Conservation (phyloP, 1,284 basidiomycete species). For the Moniliella sp. region DNA sequence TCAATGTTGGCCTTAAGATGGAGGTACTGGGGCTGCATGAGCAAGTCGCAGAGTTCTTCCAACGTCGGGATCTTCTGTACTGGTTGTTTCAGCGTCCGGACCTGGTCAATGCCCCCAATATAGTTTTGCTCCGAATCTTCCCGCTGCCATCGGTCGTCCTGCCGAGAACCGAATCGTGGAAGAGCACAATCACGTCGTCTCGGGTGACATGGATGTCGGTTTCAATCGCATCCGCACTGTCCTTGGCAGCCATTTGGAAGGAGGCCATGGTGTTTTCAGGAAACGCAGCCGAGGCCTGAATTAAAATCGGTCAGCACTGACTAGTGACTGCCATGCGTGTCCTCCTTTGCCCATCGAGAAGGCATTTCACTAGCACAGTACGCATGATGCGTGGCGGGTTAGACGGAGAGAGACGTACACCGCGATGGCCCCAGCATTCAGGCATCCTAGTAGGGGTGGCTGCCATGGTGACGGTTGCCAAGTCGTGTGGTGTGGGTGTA, state of each 20-base stretch:
- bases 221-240: constrained; percentile 31
- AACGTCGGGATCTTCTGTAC: constrained; percentile 36
- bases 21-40: constrained; percentile 23
- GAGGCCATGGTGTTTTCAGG: constrained; percentile 31
- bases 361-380: too few species aligned
- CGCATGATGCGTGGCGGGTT: too few species aligned
- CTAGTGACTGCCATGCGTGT: too few species aligned
- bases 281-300: constrained; percentile 29
- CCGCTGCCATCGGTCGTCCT: constrained; percentile 42
- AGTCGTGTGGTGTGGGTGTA: too few species aligned
- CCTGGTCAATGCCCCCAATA: constrained; percentile 53
- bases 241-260: constrained; percentile 25
- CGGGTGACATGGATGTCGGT: constrained; percentile 87
- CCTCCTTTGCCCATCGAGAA: too few species aligned
- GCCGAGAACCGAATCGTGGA: constrained; percentile 57
- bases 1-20: constrained; percentile 43
- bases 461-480: too few species aligned
- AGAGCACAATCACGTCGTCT: constrained; percentile 77
- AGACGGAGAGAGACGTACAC: too few species aligned
- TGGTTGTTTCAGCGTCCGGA: constrained; percentile 59
- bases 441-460: too few species aligned
- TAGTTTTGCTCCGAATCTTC: constrained; percentile 39
- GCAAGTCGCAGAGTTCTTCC: constrained; percentile 19
- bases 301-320: too few species aligned
- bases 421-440: too few species aligned